Evolutionary conservation across 345 rosid genomes (phyloP), one percentile per base, ranked within the genome.

Genomic region (Raphanus raphanistrum): DNA sequence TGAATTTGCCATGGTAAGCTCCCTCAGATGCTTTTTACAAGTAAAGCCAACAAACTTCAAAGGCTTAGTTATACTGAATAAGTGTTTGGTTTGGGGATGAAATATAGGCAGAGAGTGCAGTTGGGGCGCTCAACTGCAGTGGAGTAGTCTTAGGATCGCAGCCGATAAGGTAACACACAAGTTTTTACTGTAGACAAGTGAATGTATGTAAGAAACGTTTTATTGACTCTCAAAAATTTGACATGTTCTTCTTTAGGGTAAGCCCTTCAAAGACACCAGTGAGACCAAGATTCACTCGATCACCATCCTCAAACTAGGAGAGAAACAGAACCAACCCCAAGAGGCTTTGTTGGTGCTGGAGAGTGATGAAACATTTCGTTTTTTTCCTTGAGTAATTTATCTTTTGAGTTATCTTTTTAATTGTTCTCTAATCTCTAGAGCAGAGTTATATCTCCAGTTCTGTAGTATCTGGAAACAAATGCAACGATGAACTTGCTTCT

Each of bases 51-150:
- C 7, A 55, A 2, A 5, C 5, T 25, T 41, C 9, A 15, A 33
- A 43, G 32, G 45, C 48, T 72, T 38, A 15, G n/a, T 61, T 13
- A 25, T 74, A 74, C 71, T 25, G 70, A 69, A 9, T 11, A 2
- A 43, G 1, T 43, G 66, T 45, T 60, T 72, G 78, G 62, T 66
- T 26, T 61, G 43, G 58, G 63, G 41, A 68, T 74, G 66, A 59
- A 70, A 78, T 81, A 93, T 83, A 93, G 97, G 98, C 97, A 10
- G 98, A 90, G 41, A 88, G 93, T 76, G 98, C 98, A 68, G 87
- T 88, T 70, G 62, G 71, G 1, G 98, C 98, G 1, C 86, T 93
- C 77, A 86, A 82, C 82, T 89, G 93, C 79, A 89, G 93, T 0
- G 92, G 97, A 45, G 79, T 89, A 88, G 84, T 85, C n/a, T 54